A percentile compares a stretch with the other conserved stretches of the same genome.
These are phyloP conservation scores for Cladophialophora carrionii DNA, from an alignment of 2,329 filamentous ascomycete species.

Conservation along the genomic window DNA sequence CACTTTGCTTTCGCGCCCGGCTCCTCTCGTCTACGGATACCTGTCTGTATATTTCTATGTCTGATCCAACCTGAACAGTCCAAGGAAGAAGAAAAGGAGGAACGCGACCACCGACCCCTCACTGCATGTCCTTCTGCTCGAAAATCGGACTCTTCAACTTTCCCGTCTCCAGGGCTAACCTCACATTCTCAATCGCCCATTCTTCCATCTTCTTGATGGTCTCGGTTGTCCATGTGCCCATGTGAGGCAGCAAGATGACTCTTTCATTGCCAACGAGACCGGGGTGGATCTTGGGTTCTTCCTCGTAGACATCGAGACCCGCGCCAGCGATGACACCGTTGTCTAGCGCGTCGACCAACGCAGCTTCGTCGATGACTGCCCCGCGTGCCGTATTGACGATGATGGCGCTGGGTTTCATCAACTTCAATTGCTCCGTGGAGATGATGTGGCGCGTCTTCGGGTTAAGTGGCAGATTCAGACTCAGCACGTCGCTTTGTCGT, in stretches of 20 bases:
- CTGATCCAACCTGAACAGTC: not conserved
- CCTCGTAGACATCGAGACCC: constrained; percentile 81
- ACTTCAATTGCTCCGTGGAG: constrained; percentile 67
- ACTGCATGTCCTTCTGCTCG: constrained; percentile 12
- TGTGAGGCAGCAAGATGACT: constrained; percentile 78
- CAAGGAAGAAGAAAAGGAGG: not conserved
- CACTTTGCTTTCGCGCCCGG: no score
- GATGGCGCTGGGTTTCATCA: constrained; percentile 77
- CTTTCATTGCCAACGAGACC: constrained; percentile 70
- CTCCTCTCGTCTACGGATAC: no score
- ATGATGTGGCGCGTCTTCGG: constrained; percentile 75
- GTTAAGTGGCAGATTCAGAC: constrained; percentile 79
- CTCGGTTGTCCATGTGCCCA: constrained; percentile 81
- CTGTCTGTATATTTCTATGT: not conserved
- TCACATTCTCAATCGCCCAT: constrained; percentile 35
- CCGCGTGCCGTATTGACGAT: constrained; percentile 83
- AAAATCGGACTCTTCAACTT: constrained; percentile 11
- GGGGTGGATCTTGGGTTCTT: constrained; percentile 76
- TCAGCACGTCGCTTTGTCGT: constrained; percentile 72
- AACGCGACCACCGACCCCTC: not conserved
- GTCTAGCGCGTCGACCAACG: constrained; percentile 73
- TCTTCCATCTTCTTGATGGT: constrained; percentile 54
- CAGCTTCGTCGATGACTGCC: constrained; percentile 78
- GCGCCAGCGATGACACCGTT: constrained; percentile 69
- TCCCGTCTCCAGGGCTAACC: not conserved